Conservation (phyloP, 1,284 basidiomycete species). For the Athelia sp. region DNA sequence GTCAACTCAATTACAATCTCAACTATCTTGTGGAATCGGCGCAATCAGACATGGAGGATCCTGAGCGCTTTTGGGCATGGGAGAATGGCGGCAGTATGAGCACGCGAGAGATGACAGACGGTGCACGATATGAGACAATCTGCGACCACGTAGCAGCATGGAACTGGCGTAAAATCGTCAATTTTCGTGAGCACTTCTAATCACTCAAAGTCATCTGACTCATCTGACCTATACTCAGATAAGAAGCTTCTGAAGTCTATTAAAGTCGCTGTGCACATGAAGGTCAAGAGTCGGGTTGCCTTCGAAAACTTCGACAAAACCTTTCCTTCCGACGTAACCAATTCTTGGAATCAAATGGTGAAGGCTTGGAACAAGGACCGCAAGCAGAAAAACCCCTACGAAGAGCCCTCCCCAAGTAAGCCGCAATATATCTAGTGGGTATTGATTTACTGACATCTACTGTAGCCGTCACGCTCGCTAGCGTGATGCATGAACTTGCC, state of each 20-base stretch:
- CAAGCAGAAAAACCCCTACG: constrained; percentile 16
- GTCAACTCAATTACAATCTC: constrained; percentile 7
- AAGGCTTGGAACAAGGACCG: constrained; percentile 19
- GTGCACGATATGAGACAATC: constrained; percentile 9
- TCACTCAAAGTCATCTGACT: neutral
- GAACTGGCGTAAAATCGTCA: constrained; percentile 8
- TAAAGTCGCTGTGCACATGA: neutral
- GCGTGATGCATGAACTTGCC: constrained; percentile 9
- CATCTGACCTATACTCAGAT: constrained; percentile 16
- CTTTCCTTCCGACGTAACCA: neutral
- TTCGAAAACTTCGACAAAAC: constrained; percentile 1
- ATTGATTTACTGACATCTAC: neutral
- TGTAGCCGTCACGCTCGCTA: constrained; percentile 6
- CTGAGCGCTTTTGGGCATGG: constrained; percentile 10
- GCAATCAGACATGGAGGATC: constrained; percentile 9
- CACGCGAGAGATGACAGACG: constrained; percentile 11
- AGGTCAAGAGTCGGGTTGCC: constrained; percentile 8
- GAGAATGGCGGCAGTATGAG: constrained; percentile 5
- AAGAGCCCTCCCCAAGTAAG: constrained; percentile 3
- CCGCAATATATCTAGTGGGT: neutral
- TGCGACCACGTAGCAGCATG: constrained; percentile 7
- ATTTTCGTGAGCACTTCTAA: constrained; percentile 4
- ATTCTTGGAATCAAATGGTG: constrained; percentile 17
- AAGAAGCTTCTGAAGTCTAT: neutral
- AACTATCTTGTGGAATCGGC: constrained; percentile 4